These are phyloP conservation scores for Sugiyamaella marilandica DNA, from an alignment of 805 yeast species.

Conservation along the genomic window DNA sequence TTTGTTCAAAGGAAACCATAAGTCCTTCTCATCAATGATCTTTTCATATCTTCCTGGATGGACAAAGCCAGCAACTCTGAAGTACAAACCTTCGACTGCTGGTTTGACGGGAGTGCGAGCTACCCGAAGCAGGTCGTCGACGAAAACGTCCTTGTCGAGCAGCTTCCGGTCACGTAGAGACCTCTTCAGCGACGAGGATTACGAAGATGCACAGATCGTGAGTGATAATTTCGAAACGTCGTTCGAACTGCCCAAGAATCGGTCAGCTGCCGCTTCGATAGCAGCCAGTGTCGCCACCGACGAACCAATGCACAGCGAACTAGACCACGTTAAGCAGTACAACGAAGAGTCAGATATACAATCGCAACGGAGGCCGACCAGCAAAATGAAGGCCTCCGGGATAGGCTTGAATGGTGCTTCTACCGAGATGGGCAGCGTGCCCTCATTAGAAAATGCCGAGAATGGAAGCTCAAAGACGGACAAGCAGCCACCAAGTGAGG, in stretches of 20 bases:
- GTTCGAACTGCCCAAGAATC: constrained; percentile 2
- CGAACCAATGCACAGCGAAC: not conserved
- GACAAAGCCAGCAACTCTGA: constrained; percentile 5
- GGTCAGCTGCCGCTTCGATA: not conserved
- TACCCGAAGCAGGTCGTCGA: constrained; percentile 19
- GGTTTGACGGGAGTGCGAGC: constrained; percentile 19
- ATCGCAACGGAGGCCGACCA: no score
- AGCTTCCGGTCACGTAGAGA: constrained; percentile 24
- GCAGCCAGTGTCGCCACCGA: not conserved
- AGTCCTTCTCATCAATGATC: constrained; percentile 6
- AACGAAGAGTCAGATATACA: not conserved
- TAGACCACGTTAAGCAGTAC: not conserved
- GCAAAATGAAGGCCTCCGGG: no score
- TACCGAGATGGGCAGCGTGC: no score
- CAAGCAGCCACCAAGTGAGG: no score
- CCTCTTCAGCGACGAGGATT: constrained; percentile 21
- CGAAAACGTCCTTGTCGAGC: constrained; percentile 21
- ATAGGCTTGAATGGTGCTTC: no score
- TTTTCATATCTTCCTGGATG: constrained; percentile 13
- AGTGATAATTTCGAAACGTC: constrained; percentile 23
- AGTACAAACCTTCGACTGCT: constrained; percentile 23
- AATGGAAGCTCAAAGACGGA: no score
- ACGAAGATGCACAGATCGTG: constrained; percentile 26
- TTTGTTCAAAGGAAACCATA: not conserved
- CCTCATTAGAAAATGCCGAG: no score